Conservation (phyloP, 352 stramenopile species). For the Phytopythium oedochilum region DNA sequence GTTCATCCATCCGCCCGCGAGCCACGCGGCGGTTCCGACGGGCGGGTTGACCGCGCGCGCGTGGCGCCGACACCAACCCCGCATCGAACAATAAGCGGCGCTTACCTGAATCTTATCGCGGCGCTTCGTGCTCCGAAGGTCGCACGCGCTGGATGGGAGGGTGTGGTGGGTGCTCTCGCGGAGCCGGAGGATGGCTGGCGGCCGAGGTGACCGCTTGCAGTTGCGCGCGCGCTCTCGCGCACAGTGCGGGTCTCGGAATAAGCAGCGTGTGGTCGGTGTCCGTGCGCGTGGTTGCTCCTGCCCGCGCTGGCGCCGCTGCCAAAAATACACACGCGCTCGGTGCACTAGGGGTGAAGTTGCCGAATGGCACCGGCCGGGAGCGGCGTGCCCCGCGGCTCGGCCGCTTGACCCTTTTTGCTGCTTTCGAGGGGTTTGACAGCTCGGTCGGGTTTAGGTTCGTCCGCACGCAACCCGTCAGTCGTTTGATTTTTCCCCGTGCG, state of each 20-base stretch:
- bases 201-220: no score
- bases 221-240: not conserved
- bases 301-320: not conserved
- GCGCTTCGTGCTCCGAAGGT: not conserved
- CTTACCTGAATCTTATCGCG: not conserved
- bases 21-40: not conserved
- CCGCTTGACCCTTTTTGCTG: not conserved
- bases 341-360: constrained; percentile 8
- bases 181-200: no score
- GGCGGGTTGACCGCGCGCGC: not conserved
- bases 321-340: constrained; percentile 4
- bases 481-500: not conserved
- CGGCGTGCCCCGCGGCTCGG: no score
- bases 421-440: constrained; percentile 3
- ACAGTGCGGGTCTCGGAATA: not conserved
- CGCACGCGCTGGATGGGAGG: not conserved
- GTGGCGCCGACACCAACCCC: not conserved
- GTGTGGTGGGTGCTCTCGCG: not conserved
- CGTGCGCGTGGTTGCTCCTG: not conserved
- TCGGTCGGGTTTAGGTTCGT: constrained; percentile 5
- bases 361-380: no score
- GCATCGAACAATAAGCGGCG: not conserved
- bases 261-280: not conserved
- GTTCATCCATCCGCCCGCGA: not conserved
- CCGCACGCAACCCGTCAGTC: constrained; percentile 2